Evolutionary conservation across 306 rosid genomes (phyloP), one percentile per base, ranked within the genome.

Genomic region (Begonia peltatifolia): DNA sequence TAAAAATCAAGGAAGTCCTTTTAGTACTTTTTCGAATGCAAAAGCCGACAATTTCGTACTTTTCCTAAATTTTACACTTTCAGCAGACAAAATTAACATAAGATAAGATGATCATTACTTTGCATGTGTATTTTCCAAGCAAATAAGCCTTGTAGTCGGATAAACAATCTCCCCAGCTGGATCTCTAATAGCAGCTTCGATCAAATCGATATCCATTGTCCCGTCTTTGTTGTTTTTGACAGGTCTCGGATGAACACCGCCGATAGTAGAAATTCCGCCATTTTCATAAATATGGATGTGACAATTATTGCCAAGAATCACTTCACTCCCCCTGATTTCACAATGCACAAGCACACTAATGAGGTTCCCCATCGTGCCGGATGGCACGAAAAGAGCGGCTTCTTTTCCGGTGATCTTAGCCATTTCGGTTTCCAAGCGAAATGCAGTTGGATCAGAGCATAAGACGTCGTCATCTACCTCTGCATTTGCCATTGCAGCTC

Each of bases 341-440:
- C 97, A 89, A 58, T 85, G 97, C 3, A 68, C 79, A 55, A 90
- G 95, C 47, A 90, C 94, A 59, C 85, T 71, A 9, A 90, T 77
- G 41, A 90, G 97, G 67, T 90, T 90, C 14, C 94, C 95, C 97
- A 90, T 90, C 0, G 97, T 90, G 15, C 97, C 97, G 5, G 97
- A 90, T 8, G 97, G 85, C 46, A 90, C 95, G 60, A 85, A 90
- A 60, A 90, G 74, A 5, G 85, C 95, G 0, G 97, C 94, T 55
- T 90, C 97, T 57, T 90, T 90, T 14, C 87, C 95, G 65, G 65
- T 72, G 46, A 61, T 68, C 79, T 63, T 74, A 0, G 95, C 94
- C 90, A 85, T 74, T 60, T 85, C 92, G 8, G 67, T 47, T 66
- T 90, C 95, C 16, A 90, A 59, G 52, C 60, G 80, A 6, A 68